Evolutionary conservation across 108 stramenopile genomes (phyloP), one percentile per base, ranked within the genome.

Genomic region (Skeletonema tropicum): DNA sequence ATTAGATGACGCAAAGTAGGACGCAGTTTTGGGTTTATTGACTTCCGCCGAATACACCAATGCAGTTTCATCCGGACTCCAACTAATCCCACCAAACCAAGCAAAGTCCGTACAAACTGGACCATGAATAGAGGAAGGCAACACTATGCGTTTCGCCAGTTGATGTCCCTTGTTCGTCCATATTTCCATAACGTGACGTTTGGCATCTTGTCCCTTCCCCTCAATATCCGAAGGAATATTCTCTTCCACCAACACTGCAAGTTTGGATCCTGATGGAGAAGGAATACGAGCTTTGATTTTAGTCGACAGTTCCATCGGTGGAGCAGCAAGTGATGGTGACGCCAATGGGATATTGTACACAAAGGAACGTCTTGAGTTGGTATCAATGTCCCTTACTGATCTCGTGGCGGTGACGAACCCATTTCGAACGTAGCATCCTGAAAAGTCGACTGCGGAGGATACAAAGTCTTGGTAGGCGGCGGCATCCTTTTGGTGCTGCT

Each of bases 41-140:
- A 88, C 82, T 82, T 91, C 92, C 2, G 92, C 92, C 3, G 72
- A 55, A 68, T 94, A 94, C 13, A 91, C 81, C 9, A 91, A 32
- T 10, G 55, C 85, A 17, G 79, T 75, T 71, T 94, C 92, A 36
- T 90, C 79, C 0, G 74, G 67, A 69, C 65, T 88, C 90, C 90
- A 94, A 33, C 65, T 35, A 13, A 91, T 85, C 3, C 76, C 65
- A 15, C 92, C 92, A 71, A 93, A 93, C 78, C 87, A 86, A 10
- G 66, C 72, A 25, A 85, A 61, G 67, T 94, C 89, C 8, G 75
- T 77, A 58, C 89, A 87, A 10, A 94, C 71, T 23, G 70, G 72
- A 5, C 92, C 92, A 76, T 93, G 90, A 12, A 62, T 64, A 11
- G 73, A 58, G 55, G 58, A 62, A 1, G 83, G 74, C n/a, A 88